These are phyloP conservation scores for Bipolaris victoriae DNA, from an alignment of 2,329 filamentous ascomycete genomes.

Conservation along the genomic window DNA sequence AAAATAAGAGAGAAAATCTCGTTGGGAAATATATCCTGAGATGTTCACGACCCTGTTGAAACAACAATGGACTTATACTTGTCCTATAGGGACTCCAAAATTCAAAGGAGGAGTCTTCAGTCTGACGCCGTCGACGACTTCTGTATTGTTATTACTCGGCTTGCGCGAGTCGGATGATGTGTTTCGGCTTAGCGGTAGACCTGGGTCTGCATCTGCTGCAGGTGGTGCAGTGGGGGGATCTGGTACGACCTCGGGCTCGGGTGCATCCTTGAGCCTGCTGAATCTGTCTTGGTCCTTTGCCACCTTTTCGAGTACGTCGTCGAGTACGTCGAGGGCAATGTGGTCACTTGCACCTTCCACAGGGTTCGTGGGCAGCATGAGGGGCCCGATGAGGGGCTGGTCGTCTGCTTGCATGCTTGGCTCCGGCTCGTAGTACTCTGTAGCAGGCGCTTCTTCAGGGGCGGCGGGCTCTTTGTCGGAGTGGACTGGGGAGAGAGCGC, in stretches of 20 bases:
- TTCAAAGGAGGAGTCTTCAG: conserved; percentile 46
- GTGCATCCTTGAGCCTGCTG: conserved; percentile 25
- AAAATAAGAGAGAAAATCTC: neutral
- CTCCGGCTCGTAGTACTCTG: conserved; percentile 18
- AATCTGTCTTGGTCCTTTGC: conserved; percentile 28
- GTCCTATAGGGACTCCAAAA: conserved; percentile 44
- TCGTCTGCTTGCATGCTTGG: conserved; percentile 30
- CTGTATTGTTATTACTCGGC: conserved; percentile 22
- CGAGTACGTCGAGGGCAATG: conserved; percentile 38
- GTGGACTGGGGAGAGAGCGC: conserved; percentile 22
- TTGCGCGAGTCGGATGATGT: conserved; percentile 25
- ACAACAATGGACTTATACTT: conserved; percentile 18
- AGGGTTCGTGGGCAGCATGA: conserved; percentile 43
- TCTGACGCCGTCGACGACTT: conserved; percentile 41
- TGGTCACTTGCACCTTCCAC: conserved; percentile 39
- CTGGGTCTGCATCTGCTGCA: conserved; percentile 2
- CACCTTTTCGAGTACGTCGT: conserved; percentile 36
- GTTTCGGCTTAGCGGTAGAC: conserved; percentile 27
- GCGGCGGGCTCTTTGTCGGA: conserved; percentile 15
- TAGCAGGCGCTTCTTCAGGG: conserved; percentile 11
- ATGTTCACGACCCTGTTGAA: too few relatives aligned
- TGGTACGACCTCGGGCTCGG: conserved; percentile 12
- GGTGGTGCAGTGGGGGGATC: neutral
- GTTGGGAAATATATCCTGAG: too few relatives aligned
- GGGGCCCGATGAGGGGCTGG: conserved; percentile 34